Conservation (phyloP, 495 filamentous ascomycete species). For the Aspergillus avenaceus region DNA sequence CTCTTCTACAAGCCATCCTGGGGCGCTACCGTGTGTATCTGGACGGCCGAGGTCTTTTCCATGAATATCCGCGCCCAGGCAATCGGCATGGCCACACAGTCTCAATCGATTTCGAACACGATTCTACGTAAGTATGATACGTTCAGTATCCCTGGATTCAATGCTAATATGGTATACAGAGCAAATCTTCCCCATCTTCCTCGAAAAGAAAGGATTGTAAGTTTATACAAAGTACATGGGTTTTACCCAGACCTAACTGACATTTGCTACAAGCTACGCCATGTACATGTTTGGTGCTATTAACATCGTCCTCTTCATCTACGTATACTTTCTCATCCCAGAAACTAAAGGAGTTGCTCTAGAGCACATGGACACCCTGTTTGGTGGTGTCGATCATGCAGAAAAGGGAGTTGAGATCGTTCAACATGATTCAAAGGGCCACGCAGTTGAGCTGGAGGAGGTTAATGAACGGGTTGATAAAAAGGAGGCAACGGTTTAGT, state of each 20-base stretch:
- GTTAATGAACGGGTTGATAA: too few species aligned
- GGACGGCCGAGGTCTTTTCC: constrained; percentile 56
- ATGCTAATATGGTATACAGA: too few species aligned
- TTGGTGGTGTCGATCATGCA: not conserved
- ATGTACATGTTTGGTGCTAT: not conserved
- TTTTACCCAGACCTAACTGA: not conserved
- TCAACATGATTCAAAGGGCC: too few species aligned
- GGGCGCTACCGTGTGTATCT: constrained; percentile 62
- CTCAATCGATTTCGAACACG: constrained; percentile 56
- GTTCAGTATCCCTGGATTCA: too few species aligned
- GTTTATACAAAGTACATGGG: not conserved
- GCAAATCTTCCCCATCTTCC: constrained; percentile 61
- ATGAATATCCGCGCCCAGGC: constrained; percentile 63
- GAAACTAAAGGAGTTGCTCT: not conserved
- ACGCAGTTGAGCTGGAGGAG: too few species aligned
- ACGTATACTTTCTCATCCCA: not conserved
- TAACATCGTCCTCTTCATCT: not conserved
- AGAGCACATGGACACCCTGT: not conserved
- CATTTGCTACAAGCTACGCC: not conserved
- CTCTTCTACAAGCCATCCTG: constrained; percentile 64
- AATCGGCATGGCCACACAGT: constrained; percentile 59
- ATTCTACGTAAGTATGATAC: too few species aligned
- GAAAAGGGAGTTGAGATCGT: not conserved
- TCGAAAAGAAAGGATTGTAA: constrained; percentile 29
- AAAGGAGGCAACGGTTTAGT: too few species aligned